Evolutionary conservation across 768 basidiomycete genomes (phyloP), one percentile per base, ranked within the genome.

Genomic region (Boletus reticuloceps): DNA sequence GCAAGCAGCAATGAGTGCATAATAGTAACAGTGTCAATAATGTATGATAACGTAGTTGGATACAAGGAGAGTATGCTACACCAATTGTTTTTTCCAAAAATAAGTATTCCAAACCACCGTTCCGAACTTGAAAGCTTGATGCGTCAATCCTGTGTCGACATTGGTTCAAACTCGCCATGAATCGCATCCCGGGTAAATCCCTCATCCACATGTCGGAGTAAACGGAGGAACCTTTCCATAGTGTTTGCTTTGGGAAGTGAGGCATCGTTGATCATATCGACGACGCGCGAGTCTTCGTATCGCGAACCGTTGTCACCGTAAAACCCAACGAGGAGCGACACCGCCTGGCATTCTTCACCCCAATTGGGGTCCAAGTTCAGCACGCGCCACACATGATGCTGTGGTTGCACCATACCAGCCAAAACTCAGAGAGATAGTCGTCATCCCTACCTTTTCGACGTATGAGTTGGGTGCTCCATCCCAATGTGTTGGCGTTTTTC

Each of bases 251-350:
- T 72, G 4, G 79, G 77, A 34, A 58, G 59, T 11, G 69, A 71
- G 7, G 69, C 68, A 58, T 84, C 82, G 34, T 81, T 69, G 38
- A 84, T 65, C 74, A 85, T 76, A 40, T 72, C 75, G 16, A 78
- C 59, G 22, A 87, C 79, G 22, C 75, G 70, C 25, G 75, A 60
- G 58, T 87, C 80, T 64, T 78, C 75, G 51, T 68, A 72, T 29
- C 78, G 77, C 25, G 65, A 69, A 7, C 85, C 86, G 10, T 76
- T 67, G 29, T 78, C 75, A 4, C 88, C 88, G 61, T 88, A 89
- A 50, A 80, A 69, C 17, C 62, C 66, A 40, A 86, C 67, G 37
- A 89, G 78, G 11, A 53, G 45, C 46, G 83, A 67, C 7, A 79
- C 82, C 59, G 83, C 83, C 16, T 70, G 68, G 64, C 82, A 83